Percentiles rank a stretch among this genome's conserved stretches.
phyloP scores from a whole-genome alignment of 2,329 filamentous ascomycete species.

The Aspergillus tamarii region DNA sequence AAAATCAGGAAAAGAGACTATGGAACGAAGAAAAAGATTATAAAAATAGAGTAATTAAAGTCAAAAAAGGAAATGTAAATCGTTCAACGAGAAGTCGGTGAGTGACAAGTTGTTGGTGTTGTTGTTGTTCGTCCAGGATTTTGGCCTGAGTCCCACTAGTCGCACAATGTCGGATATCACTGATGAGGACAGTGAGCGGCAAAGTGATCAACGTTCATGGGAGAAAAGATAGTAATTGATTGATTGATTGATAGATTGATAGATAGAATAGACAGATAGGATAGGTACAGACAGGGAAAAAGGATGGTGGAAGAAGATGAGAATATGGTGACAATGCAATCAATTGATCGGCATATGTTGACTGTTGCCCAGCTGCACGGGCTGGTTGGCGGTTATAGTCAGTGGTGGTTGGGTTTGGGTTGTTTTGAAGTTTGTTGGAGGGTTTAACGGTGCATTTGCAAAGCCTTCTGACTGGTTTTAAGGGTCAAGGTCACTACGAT shows the following conservation, averaged over 20 bases:
- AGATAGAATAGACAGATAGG: neutral
- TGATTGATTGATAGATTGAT: neutral
- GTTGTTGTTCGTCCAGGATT: constrained; percentile 13
- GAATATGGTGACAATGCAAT: neutral
- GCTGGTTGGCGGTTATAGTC: neutral
- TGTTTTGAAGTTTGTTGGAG: constrained; percentile 4
- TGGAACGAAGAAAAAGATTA: constrained; percentile 10
- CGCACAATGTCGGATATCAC: constrained; percentile 10
- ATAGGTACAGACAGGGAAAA: neutral
- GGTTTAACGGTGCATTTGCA: neutral
- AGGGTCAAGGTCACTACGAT: neutral
- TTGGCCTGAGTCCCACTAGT: constrained; percentile 17
- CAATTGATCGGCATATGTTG: constrained; percentile 1
- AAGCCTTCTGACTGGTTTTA: neutral
- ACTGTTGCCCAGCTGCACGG: constrained; percentile 3
- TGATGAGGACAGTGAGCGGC: constrained; percentile 6
- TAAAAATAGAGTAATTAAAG: neutral
- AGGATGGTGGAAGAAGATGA: neutral
- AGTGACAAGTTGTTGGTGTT: constrained; percentile 16
- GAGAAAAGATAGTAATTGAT: neutral
- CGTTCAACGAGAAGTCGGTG: constrained; percentile 25
- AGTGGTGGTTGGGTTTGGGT: constrained; percentile 1
- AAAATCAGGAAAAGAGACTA: constrained; percentile 6
- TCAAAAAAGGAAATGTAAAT: constrained; percentile 15
- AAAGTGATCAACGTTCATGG: constrained; percentile 1